Percentiles rank a stretch among this genome's conserved stretches.
phyloP scores from a whole-genome alignment of 306 rosid species.

The Myrica gale region DNA sequence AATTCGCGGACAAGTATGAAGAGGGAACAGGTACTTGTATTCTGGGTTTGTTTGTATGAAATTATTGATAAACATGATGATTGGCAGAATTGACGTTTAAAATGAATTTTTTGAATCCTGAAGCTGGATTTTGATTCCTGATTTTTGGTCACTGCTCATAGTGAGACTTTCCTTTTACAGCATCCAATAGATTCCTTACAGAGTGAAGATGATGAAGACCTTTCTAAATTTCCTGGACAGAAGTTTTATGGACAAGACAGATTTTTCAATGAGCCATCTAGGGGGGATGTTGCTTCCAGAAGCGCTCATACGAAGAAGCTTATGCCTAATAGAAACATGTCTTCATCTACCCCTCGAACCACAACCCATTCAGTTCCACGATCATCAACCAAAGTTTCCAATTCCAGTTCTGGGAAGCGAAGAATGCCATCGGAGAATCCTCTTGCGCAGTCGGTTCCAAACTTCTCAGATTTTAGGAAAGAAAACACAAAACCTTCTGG shows the following conservation, averaged over 20 bases:
- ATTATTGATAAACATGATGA: slow-evolving; percentile 24
- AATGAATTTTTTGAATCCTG: slow-evolving; percentile 18
- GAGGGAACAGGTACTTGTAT: slow-evolving; percentile 68
- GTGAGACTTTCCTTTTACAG: slow-evolving; percentile 36
- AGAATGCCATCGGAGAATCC: slow-evolving; percentile 63
- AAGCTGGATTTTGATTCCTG: slow-evolving; percentile 19
- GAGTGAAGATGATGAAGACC: slow-evolving; percentile 74
- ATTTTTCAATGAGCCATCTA: slow-evolving; percentile 38
- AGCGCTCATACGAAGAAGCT: slow-evolving; percentile 51
- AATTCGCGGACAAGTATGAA: slow-evolving; percentile 52
- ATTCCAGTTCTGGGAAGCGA: slow-evolving; percentile 61
- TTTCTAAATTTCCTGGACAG: slow-evolving; percentile 61
- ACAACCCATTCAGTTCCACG: slow-evolving; percentile 50
- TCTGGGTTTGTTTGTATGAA: slow-evolving; percentile 27
- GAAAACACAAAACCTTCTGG: slow-evolving; percentile 93
- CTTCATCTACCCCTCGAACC: slow-evolving; percentile 61
- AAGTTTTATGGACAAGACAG: slow-evolving; percentile 46
- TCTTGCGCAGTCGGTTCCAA: slow-evolving; percentile 89
- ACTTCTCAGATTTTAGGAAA: slow-evolving; percentile 92
- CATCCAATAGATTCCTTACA: slow-evolving; percentile 69
- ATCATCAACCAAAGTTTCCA: slow-evolving; percentile 47
- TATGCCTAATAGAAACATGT: slow-evolving; percentile 48
- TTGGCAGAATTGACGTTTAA: slow-evolving; percentile 10
- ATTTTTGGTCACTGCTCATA: slow-evolving; percentile 26
- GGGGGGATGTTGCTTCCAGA: slow-evolving; percentile 50